phyloP scores from a whole-genome alignment of 352 stramenopile species.

The Thraustochytrium striatum region DNA sequence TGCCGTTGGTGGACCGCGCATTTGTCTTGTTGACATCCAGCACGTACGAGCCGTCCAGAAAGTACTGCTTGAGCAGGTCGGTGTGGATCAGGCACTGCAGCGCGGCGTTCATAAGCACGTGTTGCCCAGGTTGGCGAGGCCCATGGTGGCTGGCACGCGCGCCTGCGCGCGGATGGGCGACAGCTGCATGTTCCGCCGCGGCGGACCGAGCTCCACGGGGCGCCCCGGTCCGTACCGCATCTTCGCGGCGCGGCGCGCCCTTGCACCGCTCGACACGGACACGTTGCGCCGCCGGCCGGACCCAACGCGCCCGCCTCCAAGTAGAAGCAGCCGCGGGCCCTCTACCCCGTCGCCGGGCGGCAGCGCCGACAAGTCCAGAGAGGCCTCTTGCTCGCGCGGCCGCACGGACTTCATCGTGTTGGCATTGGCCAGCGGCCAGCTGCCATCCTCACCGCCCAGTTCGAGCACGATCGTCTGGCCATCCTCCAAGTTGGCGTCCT shows the following conservation, averaged over 20 bases:
- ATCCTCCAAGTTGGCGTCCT: slow-evolving; percentile 39
- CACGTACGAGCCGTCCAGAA: slow-evolving; percentile 83
- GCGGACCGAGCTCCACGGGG: not conserved
- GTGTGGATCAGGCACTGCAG: slow-evolving; percentile 85
- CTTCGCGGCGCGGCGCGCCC: too few relatives aligned
- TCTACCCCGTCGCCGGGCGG: too few relatives aligned
- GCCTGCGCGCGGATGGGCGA: not conserved
- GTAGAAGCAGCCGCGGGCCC: slow-evolving; percentile 16
- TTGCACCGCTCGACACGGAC: too few relatives aligned
- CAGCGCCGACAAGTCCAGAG: not conserved
- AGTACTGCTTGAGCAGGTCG: slow-evolving; percentile 83
- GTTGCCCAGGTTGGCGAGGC: slow-evolving; percentile 78
- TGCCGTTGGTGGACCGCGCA: slow-evolving; percentile 85
- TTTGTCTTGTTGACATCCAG: slow-evolving; percentile 86
- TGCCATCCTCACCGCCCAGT: slow-evolving; percentile 19
- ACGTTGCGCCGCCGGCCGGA: not conserved
- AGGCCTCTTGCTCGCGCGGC: not conserved
- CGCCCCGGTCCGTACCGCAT: too few relatives aligned
- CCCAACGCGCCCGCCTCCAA: not conserved
- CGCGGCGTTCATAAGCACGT: slow-evolving; percentile 87
- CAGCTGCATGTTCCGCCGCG: not conserved
- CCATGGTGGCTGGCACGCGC: slow-evolving; percentile 1
- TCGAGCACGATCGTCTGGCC: slow-evolving; percentile 29
- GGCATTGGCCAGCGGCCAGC: slow-evolving; percentile 25
- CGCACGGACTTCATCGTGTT: slow-evolving; percentile 16